Evolutionary conservation across 352 stramenopile species (phyloP), one percentile per base, ranked within the genome.

Genomic region (Pythium sp.): DNA sequence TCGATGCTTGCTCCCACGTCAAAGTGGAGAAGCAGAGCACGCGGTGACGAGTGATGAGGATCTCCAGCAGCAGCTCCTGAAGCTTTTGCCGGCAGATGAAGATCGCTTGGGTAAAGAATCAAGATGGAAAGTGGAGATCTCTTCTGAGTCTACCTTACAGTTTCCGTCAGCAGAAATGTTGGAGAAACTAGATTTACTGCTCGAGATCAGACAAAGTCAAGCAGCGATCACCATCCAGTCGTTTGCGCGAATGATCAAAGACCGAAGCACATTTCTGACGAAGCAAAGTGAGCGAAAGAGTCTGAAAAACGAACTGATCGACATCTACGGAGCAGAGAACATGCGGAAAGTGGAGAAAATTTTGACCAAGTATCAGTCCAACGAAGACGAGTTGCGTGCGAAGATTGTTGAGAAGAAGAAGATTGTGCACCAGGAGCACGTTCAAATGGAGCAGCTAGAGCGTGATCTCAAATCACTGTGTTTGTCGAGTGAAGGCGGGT

Each of bases 391-490:
- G 58, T 65, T 86, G 53, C 73, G 67, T 2, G 70, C 64, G 22
- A 84, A 80, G 32, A 67, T 86, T 28, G 67, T 62, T 26, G 47
- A 69, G 8, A 81, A 83, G 54, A 77, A 80, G 56, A 58, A 65
- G 3, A 41, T 68, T 5, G 65, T 68, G 18, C 41, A 59, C 30
- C 68, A 75, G 14, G 73, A 75, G 58, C 49, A 80, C 15, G 72
- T 47, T 1, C 36, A 58, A 9, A 67, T 73, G 14, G 24, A 77
- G 3, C 67, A 77, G 46, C 65, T 90, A 64, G 68, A 66, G 59
- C 80, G 56, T n/a, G 72, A 82, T 64, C 64, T 93, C 14, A 79
- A 76, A 56, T 61, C 56, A 6, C 65, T 83, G 22, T 86, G 77
- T 67, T 57, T 86, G n/a, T 63, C 72, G 32, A 66, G 38, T 6